A percentile compares a stretch with the other conserved stretches of the same genome.
These are phyloP conservation scores for Liriodendron chinense DNA, from an alignment of 164 flowering plant genomes.

Conservation along the genomic window DNA sequence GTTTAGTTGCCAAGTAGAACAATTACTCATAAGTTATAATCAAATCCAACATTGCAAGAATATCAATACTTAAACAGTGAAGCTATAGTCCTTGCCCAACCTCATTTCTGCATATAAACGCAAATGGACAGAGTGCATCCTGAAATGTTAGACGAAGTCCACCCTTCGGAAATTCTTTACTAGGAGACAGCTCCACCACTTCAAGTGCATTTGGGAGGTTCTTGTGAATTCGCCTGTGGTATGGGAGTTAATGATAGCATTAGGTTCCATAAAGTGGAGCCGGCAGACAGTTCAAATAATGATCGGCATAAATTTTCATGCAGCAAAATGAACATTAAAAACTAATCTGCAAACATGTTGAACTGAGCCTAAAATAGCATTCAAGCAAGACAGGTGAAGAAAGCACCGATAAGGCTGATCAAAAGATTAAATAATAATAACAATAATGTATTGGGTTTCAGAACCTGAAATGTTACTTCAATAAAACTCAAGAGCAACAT, in stretches of 20 bases:
- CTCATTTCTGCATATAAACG: slow-evolving; percentile 52
- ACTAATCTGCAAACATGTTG: too few species aligned
- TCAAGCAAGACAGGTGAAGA: too few species aligned
- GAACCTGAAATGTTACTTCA: too few species aligned
- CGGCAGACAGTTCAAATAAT: background rate
- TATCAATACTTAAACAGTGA: background rate
- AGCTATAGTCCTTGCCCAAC: slow-evolving; percentile 23
- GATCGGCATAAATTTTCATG: background rate
- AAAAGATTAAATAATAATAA: too few species aligned
- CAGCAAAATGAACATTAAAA: too few species aligned
- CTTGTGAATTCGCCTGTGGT: slow-evolving; percentile 64
- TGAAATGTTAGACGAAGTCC: slow-evolving; percentile 68
- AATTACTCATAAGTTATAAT: background rate
- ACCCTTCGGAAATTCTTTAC: slow-evolving; percentile 36
- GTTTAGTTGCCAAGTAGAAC: background rate
- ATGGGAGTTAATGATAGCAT: background rate
- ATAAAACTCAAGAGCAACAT: too few species aligned
- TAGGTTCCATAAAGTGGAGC: background rate
- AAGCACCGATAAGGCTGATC: too few species aligned
- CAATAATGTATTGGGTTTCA: too few species aligned
- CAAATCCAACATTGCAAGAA: background rate
- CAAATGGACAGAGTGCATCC: slow-evolving; percentile 59
- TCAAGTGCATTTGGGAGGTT: slow-evolving; percentile 47
- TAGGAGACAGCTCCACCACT: slow-evolving; percentile 47
- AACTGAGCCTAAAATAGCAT: background rate